These are phyloP conservation scores for Amanita thiersii DNA, from an alignment of 768 basidiomycete genomes.

Conservation along the genomic window DNA sequence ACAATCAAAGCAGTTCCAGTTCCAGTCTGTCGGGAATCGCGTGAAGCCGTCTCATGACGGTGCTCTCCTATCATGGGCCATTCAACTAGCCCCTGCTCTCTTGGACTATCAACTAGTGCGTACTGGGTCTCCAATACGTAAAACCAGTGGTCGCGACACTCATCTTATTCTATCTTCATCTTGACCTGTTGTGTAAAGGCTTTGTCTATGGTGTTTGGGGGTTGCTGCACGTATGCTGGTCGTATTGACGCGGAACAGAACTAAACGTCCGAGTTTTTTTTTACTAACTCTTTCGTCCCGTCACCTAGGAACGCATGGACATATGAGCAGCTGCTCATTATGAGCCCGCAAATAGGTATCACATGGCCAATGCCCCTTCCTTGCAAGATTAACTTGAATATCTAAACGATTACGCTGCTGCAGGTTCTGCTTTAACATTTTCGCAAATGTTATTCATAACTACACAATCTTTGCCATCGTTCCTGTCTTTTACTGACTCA, in stretches of 20 bases:
- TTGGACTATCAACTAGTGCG: slow-evolving; percentile 6
- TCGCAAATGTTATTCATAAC: slow-evolving; percentile 79
- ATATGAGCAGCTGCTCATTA: slow-evolving; percentile 64
- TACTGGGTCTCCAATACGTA: not conserved
- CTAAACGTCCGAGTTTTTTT: not conserved
- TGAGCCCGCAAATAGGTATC: slow-evolving; percentile 60
- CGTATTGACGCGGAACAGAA: not conserved
- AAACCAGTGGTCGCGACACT: no score
- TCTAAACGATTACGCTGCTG: slow-evolving; percentile 4
- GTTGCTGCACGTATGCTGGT: slow-evolving; percentile 70
- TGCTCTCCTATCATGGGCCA: not conserved
- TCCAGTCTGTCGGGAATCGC: no score
- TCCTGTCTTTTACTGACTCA: slow-evolving; percentile 34
- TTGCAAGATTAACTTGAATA: slow-evolving; percentile 1
- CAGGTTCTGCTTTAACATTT: slow-evolving; percentile 79
- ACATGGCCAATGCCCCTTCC: not conserved
- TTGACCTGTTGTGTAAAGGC: not conserved
- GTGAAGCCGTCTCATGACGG: no score
- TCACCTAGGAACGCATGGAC: slow-evolving; percentile 62
- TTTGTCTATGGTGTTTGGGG: slow-evolving; percentile 64
- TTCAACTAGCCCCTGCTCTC: slow-evolving; percentile 2
- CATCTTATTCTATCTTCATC: not conserved
- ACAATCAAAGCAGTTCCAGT: not conserved
- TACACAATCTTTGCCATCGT: slow-evolving; percentile 54
- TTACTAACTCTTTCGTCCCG: not conserved